Evolutionary conservation across 352 stramenopile species (phyloP), one percentile per base, ranked within the genome.

Genomic region (Phytophthora gonapodyides): DNA sequence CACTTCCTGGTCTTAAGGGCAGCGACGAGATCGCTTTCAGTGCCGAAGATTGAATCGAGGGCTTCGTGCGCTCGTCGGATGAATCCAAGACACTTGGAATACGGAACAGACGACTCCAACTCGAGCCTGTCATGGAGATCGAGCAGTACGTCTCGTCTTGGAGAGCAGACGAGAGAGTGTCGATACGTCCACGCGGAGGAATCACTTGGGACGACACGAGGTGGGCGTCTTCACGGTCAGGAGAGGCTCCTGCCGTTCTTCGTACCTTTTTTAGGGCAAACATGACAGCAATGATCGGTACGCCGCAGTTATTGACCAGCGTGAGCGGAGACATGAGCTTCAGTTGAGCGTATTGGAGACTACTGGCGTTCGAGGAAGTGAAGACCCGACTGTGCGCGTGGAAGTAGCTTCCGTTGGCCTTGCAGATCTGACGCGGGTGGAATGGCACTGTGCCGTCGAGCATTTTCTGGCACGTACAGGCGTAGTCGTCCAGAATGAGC

Each of bases 231-330:
- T 93, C 81, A 46, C 81, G 78, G 37, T 92, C 81, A 24, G 53
- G 46, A 33, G 48, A 48, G 34, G 80, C 70, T 13, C 75, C 76
- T 11, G 76, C 73, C 6, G 78, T 64, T 24, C 81, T 78, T 7
- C 69, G 73, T 12, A 91, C 76, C 40, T 89, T 91, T 74, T 95
- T 95, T 50, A 92, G 86, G 36, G 89, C 74, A 49, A 95, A 93
- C 17, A 85, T 67, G 19, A 93, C 76, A 8, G 84, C 64, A 40
- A 82, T 75, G 7, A 95, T 75, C 2, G 84, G 56, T 9, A 93
- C 72, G 0, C 78, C 80, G 37, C 86, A 93, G 46, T 89, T 91
- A 59, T 95, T 95, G 13, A 93, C 82, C 31, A 95, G 80, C 7
- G 76, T 79, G 0, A 93, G 56, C 3, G 84, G 83, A 2, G 86